Evolutionary conservation across 2,329 filamentous ascomycete genomes (phyloP), one percentile per base, ranked within the genome.

Genomic region (Trichoderma sp.): DNA sequence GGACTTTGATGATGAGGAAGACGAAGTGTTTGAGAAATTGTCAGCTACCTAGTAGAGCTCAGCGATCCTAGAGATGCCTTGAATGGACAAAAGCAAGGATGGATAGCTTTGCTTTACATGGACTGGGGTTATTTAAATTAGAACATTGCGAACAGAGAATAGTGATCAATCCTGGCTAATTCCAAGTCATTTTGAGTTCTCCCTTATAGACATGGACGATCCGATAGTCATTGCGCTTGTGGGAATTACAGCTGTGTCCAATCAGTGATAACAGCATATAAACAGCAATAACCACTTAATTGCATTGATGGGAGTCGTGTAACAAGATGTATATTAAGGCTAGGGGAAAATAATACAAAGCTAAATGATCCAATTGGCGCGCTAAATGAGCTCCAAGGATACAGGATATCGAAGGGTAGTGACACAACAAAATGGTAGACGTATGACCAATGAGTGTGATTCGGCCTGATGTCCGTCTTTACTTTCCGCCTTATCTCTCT

Each of bases 201-300:
- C 8, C 1, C 3, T 43, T 7, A 18, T 43, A 3, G 5, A 6
- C 14, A 18, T 3, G 37, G 11, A 3, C 11, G 18, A 18, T 7
- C 16, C 16, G 18, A 43, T 18, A 18, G 6, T 7, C 5, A 39
- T 18, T 39, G 18, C 16, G 18, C 5, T 7, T 43, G 16, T 18
- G 5, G 5, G 16, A 18, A 18, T 18, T 43, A 18, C 37, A 18
- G 16, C 37, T 2, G 2, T 21, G n/a, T 11, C n/a, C 77, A 71
- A 76, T 83, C 32, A 81, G 71, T 32, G 8, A 32, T 32, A 78
- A 77, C 2, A 11, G 8, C 77, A 83, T 51, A 73, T 81, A 13
- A 32, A 78, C 76, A 8, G 73, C 79, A 58, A 74, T n/a, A 80
- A 59, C 73, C 81, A 7, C 75, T 82, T 3, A 55, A 70, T 0